Evolutionary conservation across 441 rosid species (phyloP).

Genomic region (Gossypium gossypioides): DNA sequence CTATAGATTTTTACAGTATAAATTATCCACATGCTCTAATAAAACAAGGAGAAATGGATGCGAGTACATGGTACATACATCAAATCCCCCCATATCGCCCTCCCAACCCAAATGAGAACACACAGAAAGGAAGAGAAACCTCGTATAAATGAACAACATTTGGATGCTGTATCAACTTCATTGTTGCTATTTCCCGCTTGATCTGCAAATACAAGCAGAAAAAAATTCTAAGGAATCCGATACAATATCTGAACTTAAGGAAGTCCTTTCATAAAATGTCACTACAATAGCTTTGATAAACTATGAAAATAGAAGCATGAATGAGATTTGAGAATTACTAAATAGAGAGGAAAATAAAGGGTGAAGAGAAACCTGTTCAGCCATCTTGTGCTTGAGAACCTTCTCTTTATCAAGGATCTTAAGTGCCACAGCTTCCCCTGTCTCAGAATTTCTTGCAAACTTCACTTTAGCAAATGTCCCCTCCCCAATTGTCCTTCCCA

Average conservation of each 20-base stretch:
- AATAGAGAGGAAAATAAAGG: not conserved
- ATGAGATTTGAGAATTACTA: not conserved
- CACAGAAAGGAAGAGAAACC: slow-evolving; percentile 29
- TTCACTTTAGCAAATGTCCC: slow-evolving; percentile 95
- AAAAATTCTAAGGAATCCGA: slow-evolving; percentile 11
- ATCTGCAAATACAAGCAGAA: slow-evolving; percentile 41
- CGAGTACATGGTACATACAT: not conserved
- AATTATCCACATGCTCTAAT: not conserved
- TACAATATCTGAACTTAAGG: not conserved
- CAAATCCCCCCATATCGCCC: not conserved
- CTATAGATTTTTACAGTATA: not conserved
- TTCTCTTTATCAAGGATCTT: slow-evolving; percentile 96
- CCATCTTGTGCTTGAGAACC: slow-evolving; percentile 94
- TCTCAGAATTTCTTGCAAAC: slow-evolving; percentile 82
- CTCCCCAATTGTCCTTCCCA: slow-evolving; percentile 93
- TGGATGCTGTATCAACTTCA: slow-evolving; percentile 90
- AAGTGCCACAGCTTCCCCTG: slow-evolving; percentile 77
- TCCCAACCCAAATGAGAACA: too few relatives aligned
- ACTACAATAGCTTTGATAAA: not conserved
- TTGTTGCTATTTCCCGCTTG: slow-evolving; percentile 74
- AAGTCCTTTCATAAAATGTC: not conserved
- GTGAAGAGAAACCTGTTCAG: slow-evolving; percentile 63
- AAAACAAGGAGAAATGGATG: not conserved
- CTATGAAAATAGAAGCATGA: not conserved
- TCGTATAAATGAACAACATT: slow-evolving; percentile 72